phyloP scores from a whole-genome alignment of 352 stramenopile genomes.

The Ophiocytium majus region DNA sequence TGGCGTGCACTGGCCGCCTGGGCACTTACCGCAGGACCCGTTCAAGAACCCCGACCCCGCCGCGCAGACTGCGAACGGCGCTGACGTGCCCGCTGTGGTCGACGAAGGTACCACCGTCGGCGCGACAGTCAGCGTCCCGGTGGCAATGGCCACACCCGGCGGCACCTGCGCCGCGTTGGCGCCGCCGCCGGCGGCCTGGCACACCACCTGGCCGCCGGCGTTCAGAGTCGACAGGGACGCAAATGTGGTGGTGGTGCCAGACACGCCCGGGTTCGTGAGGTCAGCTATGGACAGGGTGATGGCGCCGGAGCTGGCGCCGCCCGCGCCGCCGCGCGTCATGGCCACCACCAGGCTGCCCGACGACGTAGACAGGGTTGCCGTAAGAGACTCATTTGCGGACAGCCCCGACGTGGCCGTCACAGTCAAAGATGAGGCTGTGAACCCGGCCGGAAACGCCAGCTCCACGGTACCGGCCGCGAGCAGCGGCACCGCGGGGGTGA shows the following conservation, averaged over 20 bases:
- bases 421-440: neutral
- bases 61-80: neutral
- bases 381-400: neutral
- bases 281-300: neutral
- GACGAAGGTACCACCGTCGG: neutral
- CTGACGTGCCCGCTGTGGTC: neutral
- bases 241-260: neutral
- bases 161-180: neutral
- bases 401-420: neutral
- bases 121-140: neutral
- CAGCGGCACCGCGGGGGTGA: neutral
- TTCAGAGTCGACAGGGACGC: neutral
- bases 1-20: no score
- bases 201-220: neutral
- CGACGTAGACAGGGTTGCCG: neutral
- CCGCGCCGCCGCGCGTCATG: neutral
- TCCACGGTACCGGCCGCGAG: neutral
- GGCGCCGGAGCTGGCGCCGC: neutral
- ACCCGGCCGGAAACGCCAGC: neutral
- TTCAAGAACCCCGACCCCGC: neutral
- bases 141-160: neutral
- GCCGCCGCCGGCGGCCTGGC: neutral
- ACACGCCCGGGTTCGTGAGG: slow-evolving; percentile 14
- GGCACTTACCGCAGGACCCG: no score
- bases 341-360: neutral